Evolutionary conservation across 306 rosid species (phyloP), one percentile per base, ranked within the genome.

Genomic region (Lathyrus oleraceus): DNA sequence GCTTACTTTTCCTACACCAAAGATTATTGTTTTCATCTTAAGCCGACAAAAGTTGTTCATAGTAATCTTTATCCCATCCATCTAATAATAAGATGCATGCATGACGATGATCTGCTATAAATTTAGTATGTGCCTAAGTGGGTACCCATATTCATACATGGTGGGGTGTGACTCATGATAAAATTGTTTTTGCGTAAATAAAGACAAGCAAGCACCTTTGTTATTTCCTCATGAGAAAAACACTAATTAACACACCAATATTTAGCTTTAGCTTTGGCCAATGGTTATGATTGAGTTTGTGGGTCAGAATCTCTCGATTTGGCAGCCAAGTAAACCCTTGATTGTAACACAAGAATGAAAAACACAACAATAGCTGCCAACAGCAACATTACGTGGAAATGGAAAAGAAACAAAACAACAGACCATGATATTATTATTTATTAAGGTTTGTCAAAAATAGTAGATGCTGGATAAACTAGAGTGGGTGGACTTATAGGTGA

Each of bases 241-340:
- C 61, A 54, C 36, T 54, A 23, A 53, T 15, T 54, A 23, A 23
- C 61, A 1, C 17, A 17, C 3, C 27, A 17, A 51, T 51, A 51
- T 51, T 48, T 49, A 27, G 10, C 52, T 14, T 17, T 35, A 6
- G 52, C 52, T 47, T 47, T n/a, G 52, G 52, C 52, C 52, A 47
- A 47, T 47, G 59, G 59, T 5, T 57, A 57, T 57, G 20, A 57
- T 57, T 27, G 62, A 57, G 10, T 23, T 54, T 53, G 60, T 48
- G 23, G 12, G 5, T 25, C 39, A 14, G 0, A 25, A 54, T 23
- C 35, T 53, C 60, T 54, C 35, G 27, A 23, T 23, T 54, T 54
- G 7, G 2, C 15, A 21, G 5, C 61, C 61, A 21, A 54, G 0
- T 53, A 20, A 8, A 53, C 8, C 25, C 15, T 53, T 53, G 16